Base-by-base conservation (phyloP, 2,329 filamentous ascomycete species). In the Fusarium mundagurra region DNA sequence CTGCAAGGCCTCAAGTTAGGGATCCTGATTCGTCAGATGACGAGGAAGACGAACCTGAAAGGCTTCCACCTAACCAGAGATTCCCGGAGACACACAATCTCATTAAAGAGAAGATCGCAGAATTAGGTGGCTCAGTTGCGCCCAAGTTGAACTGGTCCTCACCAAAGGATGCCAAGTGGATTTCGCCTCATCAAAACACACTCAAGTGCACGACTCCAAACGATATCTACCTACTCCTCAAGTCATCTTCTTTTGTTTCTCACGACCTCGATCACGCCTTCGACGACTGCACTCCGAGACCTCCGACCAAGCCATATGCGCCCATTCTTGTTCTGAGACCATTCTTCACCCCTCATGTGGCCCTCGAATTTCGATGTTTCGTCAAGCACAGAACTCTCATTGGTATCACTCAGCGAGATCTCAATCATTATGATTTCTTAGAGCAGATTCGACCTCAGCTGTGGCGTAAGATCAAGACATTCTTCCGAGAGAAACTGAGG, bases 81-180 rank as follows among this genome's bases (percentile, higher is more conserved):
- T 91, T 94, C 84, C 84, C 91, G 14, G 92, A 94, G 41, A 89
- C 95, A 5, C 96, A 99, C 82, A 86, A 91, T 50, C 84, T 89
- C 64, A 94, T 99, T 81, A 92, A 92, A 81, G 86, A 90, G 31
- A 93, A 90, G 47, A 98, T 99, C 71, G 83, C 87, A 18, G 93
- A 95, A 77, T 88, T 98, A 2, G 95, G 94, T 22, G 96, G 96
- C 67, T 91, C 92, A 69, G 95, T 98, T 14, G 92, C 93, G 4
- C 96, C 96, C 2, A 99, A 99, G 83, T 86, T 99, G 53, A 98
- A 98, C 85, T 99, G 96, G 96, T 98, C 95, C 11, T 92, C 95
- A 8, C 96, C 96, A 8, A 98, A 98, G 82, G 96, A 99, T 81
- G 96, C 96, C 14, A 94, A 93, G 29, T 98, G 95, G 93, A 98